Percentiles rank a stretch among this genome's conserved stretches.
Conservation (phyloP, 805 yeast genomes). For the Naumovozyma castellii region DNA sequence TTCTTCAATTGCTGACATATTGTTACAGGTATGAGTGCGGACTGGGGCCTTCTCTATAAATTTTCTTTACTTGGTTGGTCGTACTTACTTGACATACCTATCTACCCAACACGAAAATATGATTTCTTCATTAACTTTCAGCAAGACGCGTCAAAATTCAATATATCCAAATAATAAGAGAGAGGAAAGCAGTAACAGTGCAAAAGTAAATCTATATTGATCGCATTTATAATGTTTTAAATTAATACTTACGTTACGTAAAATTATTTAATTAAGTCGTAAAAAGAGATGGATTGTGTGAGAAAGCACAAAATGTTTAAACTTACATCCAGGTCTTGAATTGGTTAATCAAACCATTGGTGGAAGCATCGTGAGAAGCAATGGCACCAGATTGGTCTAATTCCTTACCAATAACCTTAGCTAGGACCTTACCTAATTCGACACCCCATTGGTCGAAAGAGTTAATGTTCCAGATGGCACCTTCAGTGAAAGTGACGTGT, state of each 20-base stretch:
- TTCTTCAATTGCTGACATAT: neutral
- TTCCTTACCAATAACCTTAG: constrained; percentile 90
- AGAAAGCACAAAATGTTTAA: neutral
- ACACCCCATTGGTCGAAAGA: constrained; percentile 99
- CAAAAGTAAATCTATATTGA: no score
- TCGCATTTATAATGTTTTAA: neutral
- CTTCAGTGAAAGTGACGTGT: constrained; percentile 94
- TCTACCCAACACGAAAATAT: no score
- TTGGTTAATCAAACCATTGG: constrained; percentile 88
- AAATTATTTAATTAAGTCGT: neutral
- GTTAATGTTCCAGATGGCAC: constrained; percentile 99
- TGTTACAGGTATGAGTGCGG: neutral
- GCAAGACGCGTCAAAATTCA: no score
- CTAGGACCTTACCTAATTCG: constrained; percentile 95
- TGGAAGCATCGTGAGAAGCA: constrained; percentile 75
- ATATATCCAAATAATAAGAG: no score
- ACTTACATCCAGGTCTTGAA: constrained; percentile 71
- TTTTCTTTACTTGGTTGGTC: no score
- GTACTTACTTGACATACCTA: no score
- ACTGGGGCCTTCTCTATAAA: no score
- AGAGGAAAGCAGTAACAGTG: no score
- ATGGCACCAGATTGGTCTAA: constrained; percentile 54
- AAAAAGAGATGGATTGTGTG: neutral
- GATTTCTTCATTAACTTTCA: no score
- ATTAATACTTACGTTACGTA: constrained; percentile 1